Evolutionary conservation across 805 yeast genomes (phyloP).

Genomic region (Saccharomycopsis capsularis): DNA sequence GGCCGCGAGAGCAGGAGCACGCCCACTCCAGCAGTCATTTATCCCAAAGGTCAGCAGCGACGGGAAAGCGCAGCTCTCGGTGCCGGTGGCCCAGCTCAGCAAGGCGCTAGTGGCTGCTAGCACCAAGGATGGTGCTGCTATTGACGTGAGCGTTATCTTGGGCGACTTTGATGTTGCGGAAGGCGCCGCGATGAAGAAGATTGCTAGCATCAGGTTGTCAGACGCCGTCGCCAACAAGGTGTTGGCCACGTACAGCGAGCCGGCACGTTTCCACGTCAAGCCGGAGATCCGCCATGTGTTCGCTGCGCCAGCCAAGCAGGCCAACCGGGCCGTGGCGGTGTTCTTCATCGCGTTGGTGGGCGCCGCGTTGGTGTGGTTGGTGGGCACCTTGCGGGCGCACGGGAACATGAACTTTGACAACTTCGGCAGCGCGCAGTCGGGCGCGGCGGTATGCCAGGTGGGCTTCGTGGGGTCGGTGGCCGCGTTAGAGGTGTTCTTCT

Average conservation of each 20-base stretch:
- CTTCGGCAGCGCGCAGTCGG: constrained; percentile 31
- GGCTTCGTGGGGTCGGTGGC: constrained; percentile 43
- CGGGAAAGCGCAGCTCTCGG: background rate
- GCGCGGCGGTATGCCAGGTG: constrained; percentile 31
- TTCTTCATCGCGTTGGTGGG: constrained; percentile 14
- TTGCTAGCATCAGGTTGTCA: constrained; percentile 4
- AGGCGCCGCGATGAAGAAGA: constrained; percentile 1
- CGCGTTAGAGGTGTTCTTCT: constrained; percentile 46
- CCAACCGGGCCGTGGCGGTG: constrained; percentile 10
- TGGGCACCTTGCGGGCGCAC: constrained; percentile 12
- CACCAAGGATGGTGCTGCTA: background rate
- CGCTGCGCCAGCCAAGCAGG: constrained; percentile 18
- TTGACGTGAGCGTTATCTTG: constrained; percentile 9
- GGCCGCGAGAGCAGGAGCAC: no score
- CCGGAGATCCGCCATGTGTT: constrained; percentile 20
- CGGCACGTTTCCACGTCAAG: constrained; percentile 11
- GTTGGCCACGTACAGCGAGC: constrained; percentile 1
- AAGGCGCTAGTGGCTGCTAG: constrained; percentile 1
- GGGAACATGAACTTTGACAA: constrained; percentile 26
- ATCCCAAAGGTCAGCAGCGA: constrained; percentile 8
- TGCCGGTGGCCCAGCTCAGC: constrained; percentile 11
- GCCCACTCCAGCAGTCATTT: constrained; percentile 15
- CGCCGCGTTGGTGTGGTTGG: constrained; percentile 9
- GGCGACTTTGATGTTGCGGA: constrained; percentile 9
- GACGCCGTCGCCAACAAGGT: background rate